Conservation (phyloP, 2,329 filamentous ascomycete species). For the Zalaria obscura region DNA sequence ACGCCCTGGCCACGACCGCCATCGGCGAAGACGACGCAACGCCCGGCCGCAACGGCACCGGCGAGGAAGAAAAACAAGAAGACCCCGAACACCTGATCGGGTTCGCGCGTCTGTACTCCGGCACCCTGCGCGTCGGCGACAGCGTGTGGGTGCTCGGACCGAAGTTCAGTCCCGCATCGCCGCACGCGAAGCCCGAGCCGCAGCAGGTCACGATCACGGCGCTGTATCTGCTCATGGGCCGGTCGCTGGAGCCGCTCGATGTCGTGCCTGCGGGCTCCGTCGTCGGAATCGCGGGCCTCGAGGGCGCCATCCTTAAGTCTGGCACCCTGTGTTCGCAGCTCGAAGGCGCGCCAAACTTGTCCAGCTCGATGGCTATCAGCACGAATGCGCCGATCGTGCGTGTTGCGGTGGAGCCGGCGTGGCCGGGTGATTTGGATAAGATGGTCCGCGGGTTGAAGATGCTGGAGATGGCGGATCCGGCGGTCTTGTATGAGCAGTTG, state of each 20-base stretch:
- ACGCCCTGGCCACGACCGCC: conserved; percentile 46
- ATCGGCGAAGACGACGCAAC: conserved; percentile 35
- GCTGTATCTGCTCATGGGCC: conserved; percentile 91
- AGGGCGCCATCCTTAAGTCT: conserved; percentile 88
- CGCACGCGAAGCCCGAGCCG: conserved; percentile 57
- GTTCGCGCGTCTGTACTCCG: conserved; percentile 88
- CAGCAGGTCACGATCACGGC: conserved; percentile 74
- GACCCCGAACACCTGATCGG: conserved; percentile 85
- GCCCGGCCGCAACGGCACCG: conserved; percentile 24
- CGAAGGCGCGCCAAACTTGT: conserved; percentile 78
- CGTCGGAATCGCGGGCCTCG: conserved; percentile 85
- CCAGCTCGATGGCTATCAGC: conserved; percentile 65
- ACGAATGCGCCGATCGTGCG: conserved; percentile 72
- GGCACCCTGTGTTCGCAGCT: conserved; percentile 83
- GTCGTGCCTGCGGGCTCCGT: conserved; percentile 87
- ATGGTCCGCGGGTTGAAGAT: conserved; percentile 82
- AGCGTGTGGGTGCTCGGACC: conserved; percentile 81
- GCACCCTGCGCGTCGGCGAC: conserved; percentile 78
- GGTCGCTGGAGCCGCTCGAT: conserved; percentile 66
- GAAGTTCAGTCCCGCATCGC: conserved; percentile 76
- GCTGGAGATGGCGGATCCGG: conserved; percentile 88
- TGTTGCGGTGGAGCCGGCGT: conserved; percentile 85
- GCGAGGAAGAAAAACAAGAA: conserved; percentile 38
- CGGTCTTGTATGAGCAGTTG: conserved; percentile 88
- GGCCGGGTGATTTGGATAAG: conserved; percentile 81